phyloP scores from a whole-genome alignment of 441 rosid species.

The Euphorbia schlechtendalii region DNA sequence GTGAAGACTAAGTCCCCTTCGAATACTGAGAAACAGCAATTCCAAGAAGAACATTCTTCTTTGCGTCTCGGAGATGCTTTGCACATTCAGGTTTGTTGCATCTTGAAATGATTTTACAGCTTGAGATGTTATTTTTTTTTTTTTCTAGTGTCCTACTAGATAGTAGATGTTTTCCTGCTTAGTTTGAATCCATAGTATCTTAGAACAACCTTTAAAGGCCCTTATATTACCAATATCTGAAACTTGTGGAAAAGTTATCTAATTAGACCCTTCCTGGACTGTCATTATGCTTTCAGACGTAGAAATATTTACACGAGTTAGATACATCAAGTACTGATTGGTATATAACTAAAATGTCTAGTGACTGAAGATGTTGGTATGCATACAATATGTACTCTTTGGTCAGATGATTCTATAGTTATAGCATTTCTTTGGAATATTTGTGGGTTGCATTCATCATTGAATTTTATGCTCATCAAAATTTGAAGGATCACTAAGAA shows the following conservation, averaged over 20 bases:
- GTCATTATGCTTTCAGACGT: too few relatives aligned
- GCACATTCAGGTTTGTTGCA: constrained; percentile 35
- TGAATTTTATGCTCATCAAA: not conserved
- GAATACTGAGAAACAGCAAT: constrained; percentile 15
- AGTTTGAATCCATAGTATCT: not conserved
- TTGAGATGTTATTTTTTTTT: not conserved
- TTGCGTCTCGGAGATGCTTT: constrained; percentile 20
- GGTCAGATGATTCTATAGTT: too few relatives aligned
- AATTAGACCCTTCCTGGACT: too few relatives aligned
- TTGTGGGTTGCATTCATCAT: not conserved
- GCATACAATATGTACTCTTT: not conserved
- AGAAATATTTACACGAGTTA: too few relatives aligned
- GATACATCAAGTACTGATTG: too few relatives aligned
- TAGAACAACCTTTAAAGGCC: too few relatives aligned
- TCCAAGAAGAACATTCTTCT: constrained; percentile 22
- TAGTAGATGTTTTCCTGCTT: too few relatives aligned
- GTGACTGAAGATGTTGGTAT: not conserved
- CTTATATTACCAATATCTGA: too few relatives aligned
- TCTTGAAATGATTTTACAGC: not conserved
- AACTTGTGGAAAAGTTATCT: too few relatives aligned
- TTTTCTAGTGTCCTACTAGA: too few relatives aligned
- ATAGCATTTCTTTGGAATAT: not conserved
- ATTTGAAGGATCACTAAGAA: not conserved
- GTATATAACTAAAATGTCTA: too few relatives aligned
- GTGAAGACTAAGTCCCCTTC: constrained; percentile 5